A percentile compares a stretch with the other conserved stretches of the same genome.
These are phyloP conservation scores for Lasiodiplodia theobromae DNA, from an alignment of 2,329 filamentous ascomycete genomes.

Conservation along the genomic window DNA sequence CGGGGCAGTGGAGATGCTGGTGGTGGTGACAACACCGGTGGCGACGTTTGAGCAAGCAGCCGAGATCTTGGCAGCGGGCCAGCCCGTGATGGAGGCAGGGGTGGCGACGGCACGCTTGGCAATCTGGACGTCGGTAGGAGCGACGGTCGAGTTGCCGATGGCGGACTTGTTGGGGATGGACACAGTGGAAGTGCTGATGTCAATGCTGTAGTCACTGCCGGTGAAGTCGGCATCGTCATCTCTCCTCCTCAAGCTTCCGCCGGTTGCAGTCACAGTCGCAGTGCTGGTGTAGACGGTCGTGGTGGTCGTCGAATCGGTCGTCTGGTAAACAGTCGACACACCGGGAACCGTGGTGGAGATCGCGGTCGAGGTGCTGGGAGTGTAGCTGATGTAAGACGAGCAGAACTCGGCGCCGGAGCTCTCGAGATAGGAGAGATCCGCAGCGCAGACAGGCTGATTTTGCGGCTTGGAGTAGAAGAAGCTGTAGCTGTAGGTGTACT, in stretches of 20 bases:
- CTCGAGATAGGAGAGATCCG: neutral
- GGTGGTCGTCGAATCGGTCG: neutral
- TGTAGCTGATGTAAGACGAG: slow-evolving; percentile 11
- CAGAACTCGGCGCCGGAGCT: slow-evolving; percentile 1
- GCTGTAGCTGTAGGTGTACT: slow-evolving; percentile 14
- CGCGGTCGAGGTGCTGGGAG: neutral
- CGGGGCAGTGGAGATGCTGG: slow-evolving; percentile 6
- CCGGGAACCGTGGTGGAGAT: slow-evolving; percentile 3
- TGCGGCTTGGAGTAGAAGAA: neutral
- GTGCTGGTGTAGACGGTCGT: neutral
- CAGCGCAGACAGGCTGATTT: neutral
- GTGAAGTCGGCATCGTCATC: neutral
- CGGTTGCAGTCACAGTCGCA: neutral
- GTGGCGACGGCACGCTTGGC: neutral
- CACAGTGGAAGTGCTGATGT: neutral
- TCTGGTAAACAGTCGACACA: slow-evolving; percentile 9
- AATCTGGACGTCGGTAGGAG: neutral
- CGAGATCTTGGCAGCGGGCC: slow-evolving; percentile 8
- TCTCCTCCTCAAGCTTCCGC: neutral
- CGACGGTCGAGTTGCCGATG: neutral
- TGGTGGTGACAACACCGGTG: neutral
- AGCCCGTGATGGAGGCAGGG: neutral
- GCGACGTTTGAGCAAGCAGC: slow-evolving; percentile 8
- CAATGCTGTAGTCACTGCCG: neutral
- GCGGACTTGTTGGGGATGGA: neutral